A percentile compares a stretch with the other conserved stretches of the same genome.
These are phyloP conservation scores for Nemophila menziesii DNA, from an alignment of 257 asterid species.

Conservation along the genomic window DNA sequence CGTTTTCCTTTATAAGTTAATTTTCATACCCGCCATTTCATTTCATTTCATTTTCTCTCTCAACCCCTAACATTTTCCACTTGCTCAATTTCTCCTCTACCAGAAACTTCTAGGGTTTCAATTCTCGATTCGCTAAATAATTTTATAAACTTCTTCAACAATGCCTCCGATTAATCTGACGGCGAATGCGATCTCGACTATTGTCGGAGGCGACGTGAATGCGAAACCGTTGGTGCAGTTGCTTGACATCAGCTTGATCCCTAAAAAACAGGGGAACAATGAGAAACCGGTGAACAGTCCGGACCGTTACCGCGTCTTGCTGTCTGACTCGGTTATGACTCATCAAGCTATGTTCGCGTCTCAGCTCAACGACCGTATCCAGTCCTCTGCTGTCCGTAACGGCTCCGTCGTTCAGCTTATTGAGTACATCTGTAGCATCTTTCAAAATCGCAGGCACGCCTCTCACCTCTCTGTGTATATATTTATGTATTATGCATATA, in stretches of 20 bases:
- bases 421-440: constrained; percentile 69
- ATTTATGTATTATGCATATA: background rate
- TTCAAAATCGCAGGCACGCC: constrained; percentile 67
- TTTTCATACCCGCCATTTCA: background rate
- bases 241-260: constrained; percentile 63
- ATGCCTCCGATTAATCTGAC: constrained; percentile 61
- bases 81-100: background rate
- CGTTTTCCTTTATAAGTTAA: background rate
- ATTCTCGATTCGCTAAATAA: background rate
- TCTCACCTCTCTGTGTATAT: background rate
- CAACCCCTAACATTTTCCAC: background rate
- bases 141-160: background rate
- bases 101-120: constrained; percentile 4
- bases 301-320: constrained; percentile 64
- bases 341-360: constrained; percentile 90
- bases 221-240: constrained; percentile 93
- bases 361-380: constrained; percentile 76
- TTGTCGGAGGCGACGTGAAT: constrained; percentile 66
- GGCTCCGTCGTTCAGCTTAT: constrained; percentile 87
- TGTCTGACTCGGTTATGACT: constrained; percentile 65
- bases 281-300: too few relatives aligned
- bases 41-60: background rate
- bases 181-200: constrained; percentile 66
- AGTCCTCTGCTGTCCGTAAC: constrained; percentile 45
- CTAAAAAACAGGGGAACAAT: constrained; percentile 53